Conservation (phyloP, 2,329 filamentous ascomycete genomes). For the Ophiocordyceps polyrhachis-furcata region DNA sequence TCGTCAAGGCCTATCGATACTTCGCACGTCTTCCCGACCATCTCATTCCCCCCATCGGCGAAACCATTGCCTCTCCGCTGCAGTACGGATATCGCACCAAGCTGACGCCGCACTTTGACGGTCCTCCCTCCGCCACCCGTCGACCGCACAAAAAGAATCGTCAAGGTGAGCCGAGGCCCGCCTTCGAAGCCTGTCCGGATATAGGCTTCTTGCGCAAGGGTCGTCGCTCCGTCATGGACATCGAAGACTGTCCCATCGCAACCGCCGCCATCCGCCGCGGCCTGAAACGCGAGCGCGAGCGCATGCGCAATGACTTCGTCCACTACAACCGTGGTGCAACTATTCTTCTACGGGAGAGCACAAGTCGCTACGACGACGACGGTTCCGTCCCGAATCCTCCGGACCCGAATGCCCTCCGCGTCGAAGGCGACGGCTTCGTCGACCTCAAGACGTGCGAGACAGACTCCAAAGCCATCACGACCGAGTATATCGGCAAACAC, state of each 20-base stretch:
- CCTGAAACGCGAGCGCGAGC: conserved; percentile 58
- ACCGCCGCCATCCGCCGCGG: conserved; percentile 70
- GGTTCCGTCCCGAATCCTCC: conserved; percentile 12
- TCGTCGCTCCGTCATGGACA: conserved; percentile 65
- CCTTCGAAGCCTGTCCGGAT: conserved; percentile 47
- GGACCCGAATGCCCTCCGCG: conserved; percentile 18
- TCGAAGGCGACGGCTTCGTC: conserved; percentile 36
- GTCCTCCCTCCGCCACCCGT: conserved; percentile 37
- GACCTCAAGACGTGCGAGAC: conserved; percentile 83
- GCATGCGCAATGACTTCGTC: conserved; percentile 50
- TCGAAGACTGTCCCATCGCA: conserved; percentile 92
- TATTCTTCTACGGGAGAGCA: conserved; percentile 73
- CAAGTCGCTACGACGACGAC: conserved; percentile 42
- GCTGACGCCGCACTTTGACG: conserved; percentile 89
- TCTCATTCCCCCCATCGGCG: conserved; percentile 53
- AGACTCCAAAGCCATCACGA: conserved; percentile 62
- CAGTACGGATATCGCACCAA: conserved; percentile 94
- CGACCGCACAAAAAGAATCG: conserved; percentile 21
- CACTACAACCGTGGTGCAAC: conserved; percentile 72
- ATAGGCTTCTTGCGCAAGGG: conserved; percentile 88
- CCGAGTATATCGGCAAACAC: conserved; percentile 75
- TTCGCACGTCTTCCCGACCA: conserved; percentile 70
- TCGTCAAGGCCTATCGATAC: conserved; percentile 81
- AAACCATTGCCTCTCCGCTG: conserved; percentile 78
- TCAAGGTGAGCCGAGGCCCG: conserved; percentile 21